Conservation (phyloP, 2,329 filamentous ascomycete species). For the Colletotrichum tabaci region DNA sequence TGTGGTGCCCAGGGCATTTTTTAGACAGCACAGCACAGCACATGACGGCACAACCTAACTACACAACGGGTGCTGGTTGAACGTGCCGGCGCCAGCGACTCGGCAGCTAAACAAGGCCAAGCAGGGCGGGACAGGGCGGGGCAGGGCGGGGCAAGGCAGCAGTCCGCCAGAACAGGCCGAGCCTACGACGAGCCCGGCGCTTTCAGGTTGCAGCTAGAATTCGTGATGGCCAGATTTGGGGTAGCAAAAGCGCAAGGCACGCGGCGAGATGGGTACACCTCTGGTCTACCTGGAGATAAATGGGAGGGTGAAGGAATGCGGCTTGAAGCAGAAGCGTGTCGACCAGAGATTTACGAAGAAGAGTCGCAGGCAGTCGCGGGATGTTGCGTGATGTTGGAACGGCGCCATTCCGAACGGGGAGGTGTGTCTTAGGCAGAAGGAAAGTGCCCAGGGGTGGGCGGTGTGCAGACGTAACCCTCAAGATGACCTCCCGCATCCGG, state of each 20-base stretch:
- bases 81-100: slow-evolving; percentile 13
- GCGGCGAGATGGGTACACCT: background rate
- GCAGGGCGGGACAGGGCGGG: background rate
- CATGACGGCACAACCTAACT: background rate
- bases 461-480: background rate
- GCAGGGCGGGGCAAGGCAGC: background rate
- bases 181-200: background rate
- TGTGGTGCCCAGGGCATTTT: background rate
- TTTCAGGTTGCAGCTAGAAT: background rate
- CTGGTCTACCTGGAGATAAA: background rate
- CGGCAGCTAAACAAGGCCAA: slow-evolving; percentile 10
- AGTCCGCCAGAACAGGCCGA: background rate
- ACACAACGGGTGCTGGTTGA: background rate
- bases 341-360: slow-evolving; percentile 21
- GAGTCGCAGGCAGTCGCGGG: slow-evolving; percentile 2
- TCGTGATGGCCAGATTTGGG: background rate
- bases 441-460: slow-evolving; percentile 32
- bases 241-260: background rate
- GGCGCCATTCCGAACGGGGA: slow-evolving; percentile 30
- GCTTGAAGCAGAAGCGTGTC: background rate
- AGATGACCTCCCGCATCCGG: slow-evolving; percentile 32
- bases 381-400: slow-evolving; percentile 35
- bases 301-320: background rate
- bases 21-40: background rate
- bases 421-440: slow-evolving; percentile 38